Conservation (phyloP, 768 basidiomycete species). For the Suillus decipiens region DNA sequence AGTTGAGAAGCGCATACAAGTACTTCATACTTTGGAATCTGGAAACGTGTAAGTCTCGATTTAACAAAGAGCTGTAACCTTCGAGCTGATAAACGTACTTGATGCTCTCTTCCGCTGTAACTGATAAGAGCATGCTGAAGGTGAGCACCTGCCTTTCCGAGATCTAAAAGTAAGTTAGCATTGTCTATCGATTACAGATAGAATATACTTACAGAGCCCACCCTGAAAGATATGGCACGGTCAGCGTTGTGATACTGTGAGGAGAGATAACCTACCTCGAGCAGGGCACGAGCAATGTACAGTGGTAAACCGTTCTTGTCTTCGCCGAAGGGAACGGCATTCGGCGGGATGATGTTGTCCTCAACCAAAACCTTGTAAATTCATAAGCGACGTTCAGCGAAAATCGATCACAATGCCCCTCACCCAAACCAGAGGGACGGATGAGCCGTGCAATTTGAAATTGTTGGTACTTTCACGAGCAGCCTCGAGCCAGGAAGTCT, state of each 20-base stretch:
- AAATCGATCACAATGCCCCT: neutral
- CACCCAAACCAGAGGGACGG: slow-evolving; percentile 36
- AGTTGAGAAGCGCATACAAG: slow-evolving; percentile 8
- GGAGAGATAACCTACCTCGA: slow-evolving; percentile 17
- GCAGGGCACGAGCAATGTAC: slow-evolving; percentile 34
- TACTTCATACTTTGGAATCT: slow-evolving; percentile 8
- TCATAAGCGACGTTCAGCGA: neutral
- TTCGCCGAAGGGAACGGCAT: slow-evolving; percentile 35
- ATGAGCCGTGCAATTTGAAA: slow-evolving; percentile 30
- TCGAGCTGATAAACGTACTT: slow-evolving; percentile 1
- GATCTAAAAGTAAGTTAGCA: neutral
- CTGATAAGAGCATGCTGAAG: slow-evolving; percentile 5
- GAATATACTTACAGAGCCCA: slow-evolving; percentile 26
- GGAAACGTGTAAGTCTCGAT: neutral
- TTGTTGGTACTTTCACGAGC: slow-evolving; percentile 33
- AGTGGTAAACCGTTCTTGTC: slow-evolving; percentile 29
- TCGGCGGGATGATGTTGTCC: slow-evolving; percentile 34
- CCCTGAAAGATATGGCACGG: slow-evolving; percentile 16
- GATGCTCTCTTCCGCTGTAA: slow-evolving; percentile 8
- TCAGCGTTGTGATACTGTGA: neutral
- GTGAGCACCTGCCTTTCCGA: slow-evolving; percentile 5
- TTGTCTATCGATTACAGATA: neutral
- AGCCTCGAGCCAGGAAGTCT: slow-evolving; percentile 24
- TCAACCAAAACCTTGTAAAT: slow-evolving; percentile 29
- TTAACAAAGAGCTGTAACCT: too few relatives aligned